Percentiles rank a stretch among this genome's conserved stretches.
phyloP scores from a whole-genome alignment of 2,329 filamentous ascomycete genomes.

The Penicillium frequentans region DNA sequence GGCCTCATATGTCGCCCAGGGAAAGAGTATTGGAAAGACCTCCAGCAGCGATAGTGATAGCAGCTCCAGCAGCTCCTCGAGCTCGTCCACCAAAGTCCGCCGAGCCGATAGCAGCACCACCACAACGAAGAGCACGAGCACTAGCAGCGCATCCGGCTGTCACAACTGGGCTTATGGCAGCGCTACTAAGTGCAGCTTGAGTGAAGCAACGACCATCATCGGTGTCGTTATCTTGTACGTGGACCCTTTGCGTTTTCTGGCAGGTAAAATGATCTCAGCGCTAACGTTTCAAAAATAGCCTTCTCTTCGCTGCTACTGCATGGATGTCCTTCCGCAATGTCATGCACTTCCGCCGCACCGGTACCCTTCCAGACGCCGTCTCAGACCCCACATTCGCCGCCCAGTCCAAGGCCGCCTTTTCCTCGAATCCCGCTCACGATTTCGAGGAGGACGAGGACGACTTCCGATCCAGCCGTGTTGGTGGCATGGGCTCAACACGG shows the following conservation, averaged over 20 bases:
- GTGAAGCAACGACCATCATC: slow-evolving; percentile 56
- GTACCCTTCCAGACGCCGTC: slow-evolving; percentile 51
- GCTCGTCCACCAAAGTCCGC: slow-evolving; percentile 25
- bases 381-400: slow-evolving; percentile 50
- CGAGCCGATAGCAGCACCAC: slow-evolving; percentile 38
- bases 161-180: slow-evolving; percentile 53
- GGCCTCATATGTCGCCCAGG: slow-evolving; percentile 57
- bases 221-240: slow-evolving; percentile 59
- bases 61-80: neutral
- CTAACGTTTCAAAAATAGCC: slow-evolving; percentile 31
- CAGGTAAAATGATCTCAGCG: neutral
- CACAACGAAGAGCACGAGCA: slow-evolving; percentile 28
- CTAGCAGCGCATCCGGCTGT: slow-evolving; percentile 28
- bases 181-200: slow-evolving; percentile 57
- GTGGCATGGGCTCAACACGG: slow-evolving; percentile 41
- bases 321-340: slow-evolving; percentile 57
- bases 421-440: slow-evolving; percentile 47
- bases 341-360: slow-evolving; percentile 57
- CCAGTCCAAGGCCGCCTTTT: slow-evolving; percentile 50
- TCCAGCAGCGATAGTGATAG: slow-evolving; percentile 26
- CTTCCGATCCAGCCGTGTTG: slow-evolving; percentile 41
- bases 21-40: slow-evolving; percentile 51
- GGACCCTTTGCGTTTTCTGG: neutral
- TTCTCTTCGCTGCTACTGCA: slow-evolving; percentile 56
- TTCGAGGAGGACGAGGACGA: slow-evolving; percentile 48